phyloP scores from a whole-genome alignment of 1,139 yeast genomes.

The Kazachstania sp. region DNA sequence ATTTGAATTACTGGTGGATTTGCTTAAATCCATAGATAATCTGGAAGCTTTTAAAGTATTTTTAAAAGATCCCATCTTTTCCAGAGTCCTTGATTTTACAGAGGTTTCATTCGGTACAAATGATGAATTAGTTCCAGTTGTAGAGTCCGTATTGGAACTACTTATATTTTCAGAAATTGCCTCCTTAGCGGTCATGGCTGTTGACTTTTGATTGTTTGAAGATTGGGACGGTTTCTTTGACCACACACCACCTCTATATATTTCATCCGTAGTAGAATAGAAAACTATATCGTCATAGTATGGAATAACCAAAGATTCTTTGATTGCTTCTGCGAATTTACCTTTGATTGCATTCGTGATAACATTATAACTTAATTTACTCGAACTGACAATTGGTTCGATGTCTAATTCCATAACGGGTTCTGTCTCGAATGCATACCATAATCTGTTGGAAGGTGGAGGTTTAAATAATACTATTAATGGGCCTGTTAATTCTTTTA shows the following conservation, averaged over 20 bases:
- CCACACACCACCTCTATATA: constrained; percentile 93
- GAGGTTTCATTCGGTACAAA: neutral
- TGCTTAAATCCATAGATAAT: neutral
- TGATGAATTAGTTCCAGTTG: neutral
- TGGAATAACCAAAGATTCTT: constrained; percentile 74
- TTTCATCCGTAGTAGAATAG: constrained; percentile 52
- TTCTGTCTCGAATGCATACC: constrained; percentile 82
- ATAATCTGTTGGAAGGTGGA: constrained; percentile 81
- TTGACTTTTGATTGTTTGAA: neutral
- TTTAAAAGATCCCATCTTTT: neutral
- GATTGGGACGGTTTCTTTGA: constrained; percentile 22
- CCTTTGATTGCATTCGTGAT: constrained; percentile 74
- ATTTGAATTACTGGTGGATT: neutral
- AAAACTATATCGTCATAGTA: constrained; percentile 82
- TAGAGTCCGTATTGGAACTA: neutral
- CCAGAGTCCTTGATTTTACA: neutral
- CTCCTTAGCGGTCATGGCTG: neutral
- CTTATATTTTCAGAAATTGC: neutral
- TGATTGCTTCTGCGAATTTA: constrained; percentile 69
- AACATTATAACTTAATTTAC: constrained; percentile 68
- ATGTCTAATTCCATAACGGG: constrained; percentile 68
- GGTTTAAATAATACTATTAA: constrained; percentile 64
- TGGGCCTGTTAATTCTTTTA: constrained; percentile 67
- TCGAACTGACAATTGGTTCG: constrained; percentile 82
- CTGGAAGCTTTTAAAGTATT: neutral